Base-by-base conservation (phyloP, 2,329 filamentous ascomycete species). In the Talaromyces marneffei region DNA sequence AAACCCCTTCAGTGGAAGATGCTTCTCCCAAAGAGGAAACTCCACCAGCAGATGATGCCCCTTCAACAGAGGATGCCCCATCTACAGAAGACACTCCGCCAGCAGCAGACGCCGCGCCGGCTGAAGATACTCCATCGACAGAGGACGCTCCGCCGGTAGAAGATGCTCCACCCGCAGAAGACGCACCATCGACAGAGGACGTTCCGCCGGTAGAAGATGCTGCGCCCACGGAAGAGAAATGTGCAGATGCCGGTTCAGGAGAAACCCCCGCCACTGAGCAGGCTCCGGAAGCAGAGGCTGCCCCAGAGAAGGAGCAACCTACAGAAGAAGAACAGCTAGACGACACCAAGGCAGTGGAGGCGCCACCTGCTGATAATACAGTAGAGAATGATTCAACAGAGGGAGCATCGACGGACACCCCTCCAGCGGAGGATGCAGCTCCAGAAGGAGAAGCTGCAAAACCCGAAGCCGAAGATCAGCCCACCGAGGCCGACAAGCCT, bases 51-150 rank as follows among this genome's bases (percentile, higher is more conserved):
- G 62, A 64, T 53, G 61, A 65, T 27, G 50, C 64, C 25, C 46
- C 65, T 14, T 29, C 7, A 16, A 53, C 57, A 40, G 66, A 69
- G 59, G 63, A 68, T 40, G 50, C 61, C 23, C 57, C 66, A 37
- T 12, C 33, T 12, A 42, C 57, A n/a, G 65, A 66, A 44, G 64
- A 66, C 16, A 4, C 50, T 20, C 39, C 61, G 7, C 10, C 33
- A 2, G 35, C 54, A 23, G 60, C 54, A 37, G 65, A 68, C 8
- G 20, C 64, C 48, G 25, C 66, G 9, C 37, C 52, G 29, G 64
- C 48, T 35, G 60, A 62, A 25, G 40, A 57, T 18, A 23, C 33
- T 16, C 4, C 37, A 4, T 35, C 6, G 20, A 14, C 31, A 33
- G 55, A 48, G 4, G 60, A 62, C 20, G 9, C 31, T 7, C 3